A percentile compares a stretch with the other conserved stretches of the same genome.
Evolutionary conservation across 345 rosid species (phyloP).

Genomic region (Geranium rotundifolium): DNA sequence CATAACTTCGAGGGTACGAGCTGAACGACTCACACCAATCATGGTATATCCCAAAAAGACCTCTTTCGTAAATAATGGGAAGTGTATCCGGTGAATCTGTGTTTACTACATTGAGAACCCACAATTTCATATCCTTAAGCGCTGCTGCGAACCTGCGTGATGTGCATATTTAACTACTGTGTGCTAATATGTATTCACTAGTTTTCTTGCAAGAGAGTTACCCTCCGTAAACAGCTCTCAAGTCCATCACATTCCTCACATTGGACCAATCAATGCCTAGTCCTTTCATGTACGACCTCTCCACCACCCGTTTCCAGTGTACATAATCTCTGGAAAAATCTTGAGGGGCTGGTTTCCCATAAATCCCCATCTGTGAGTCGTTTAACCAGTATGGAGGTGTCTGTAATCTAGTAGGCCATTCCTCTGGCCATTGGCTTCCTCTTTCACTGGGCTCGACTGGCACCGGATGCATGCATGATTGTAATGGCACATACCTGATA

Average conservation of each 20-base stretch:
- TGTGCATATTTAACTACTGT: too few species aligned
- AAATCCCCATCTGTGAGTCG: conserved; percentile 83
- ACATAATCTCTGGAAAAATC: conserved; percentile 64
- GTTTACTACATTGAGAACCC: conserved; percentile 85
- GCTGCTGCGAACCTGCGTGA: conserved; percentile 75
- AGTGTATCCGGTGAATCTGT: conserved; percentile 75
- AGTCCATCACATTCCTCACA: conserved; percentile 85
- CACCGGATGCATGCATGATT: conserved; percentile 65
- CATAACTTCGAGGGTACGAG: conserved; percentile 72
- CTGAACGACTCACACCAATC: conserved; percentile 95
- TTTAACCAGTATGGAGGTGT: conserved; percentile 73
- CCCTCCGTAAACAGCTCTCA: conserved; percentile 96
- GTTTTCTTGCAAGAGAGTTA: conserved; percentile 11
- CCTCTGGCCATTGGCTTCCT: conserved; percentile 65
- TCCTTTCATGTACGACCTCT: conserved; percentile 52
- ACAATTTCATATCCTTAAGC: conserved; percentile 51
- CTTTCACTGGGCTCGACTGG: conserved; percentile 38
- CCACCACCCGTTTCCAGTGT: conserved; percentile 73
- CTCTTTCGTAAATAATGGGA: conserved; percentile 83
- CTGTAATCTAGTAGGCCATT: conserved; percentile 62
- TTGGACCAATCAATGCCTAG: conserved; percentile 75
- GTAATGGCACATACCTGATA: conserved; percentile 76
- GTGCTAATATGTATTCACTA: too few species aligned
- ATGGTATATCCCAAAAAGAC: conserved; percentile 82
- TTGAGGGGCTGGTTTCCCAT: conserved; percentile 76